Base-by-base conservation (phyloP, 345 rosid species). In the Gossypium thurberi region DNA sequence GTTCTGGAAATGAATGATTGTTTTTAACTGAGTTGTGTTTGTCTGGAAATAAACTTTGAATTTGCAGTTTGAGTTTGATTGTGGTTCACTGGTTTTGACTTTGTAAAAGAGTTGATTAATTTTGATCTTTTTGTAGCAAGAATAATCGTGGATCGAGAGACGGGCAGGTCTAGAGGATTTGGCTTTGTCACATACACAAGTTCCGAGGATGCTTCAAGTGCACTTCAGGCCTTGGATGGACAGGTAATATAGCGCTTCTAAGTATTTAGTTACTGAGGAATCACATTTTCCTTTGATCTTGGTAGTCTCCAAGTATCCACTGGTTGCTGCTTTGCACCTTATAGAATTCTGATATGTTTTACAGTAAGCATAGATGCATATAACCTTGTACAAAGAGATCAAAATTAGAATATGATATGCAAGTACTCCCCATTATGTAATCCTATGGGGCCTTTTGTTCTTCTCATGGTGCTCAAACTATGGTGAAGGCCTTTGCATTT, bases 201-300 rank as follows among this genome's bases (percentile, higher is more conserved):
- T 50, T 59, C 73, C 1, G 98, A 90, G 79, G 97, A 84, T 52
- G 99, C 99, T n/a, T 85, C 94, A 33, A 81, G 84, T 84, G 97
- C 99, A 72, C 79, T 92, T 53, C 99, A 95, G 76, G 99, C 97
- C 70, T 77, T 92, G 89, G 97, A 94, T 83, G 98, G 97, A 21
- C 89, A 85, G 97, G 98, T 94, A 84, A 71, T 57, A 63, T 40
- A 23, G 21, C 14, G 13, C 60, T 20, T 56, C 28, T 2, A 3
- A 25, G 8, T 67, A 67, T 48, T 26, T 67, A 17, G 7, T 65
- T 44, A 6, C 6, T 9, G 9, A 63, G 67, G 46, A 47, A 66
- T 66, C 46, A 21, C 70, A 21, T 46, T 6, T 21, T 21, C 26
- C 70, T 65, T 44, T 65, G 33, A 65, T 65, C 44, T 65, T 44